Evolutionary conservation across 768 basidiomycete genomes (phyloP).

Genomic region (button mushroom (Agaricus bisporus)): DNA sequence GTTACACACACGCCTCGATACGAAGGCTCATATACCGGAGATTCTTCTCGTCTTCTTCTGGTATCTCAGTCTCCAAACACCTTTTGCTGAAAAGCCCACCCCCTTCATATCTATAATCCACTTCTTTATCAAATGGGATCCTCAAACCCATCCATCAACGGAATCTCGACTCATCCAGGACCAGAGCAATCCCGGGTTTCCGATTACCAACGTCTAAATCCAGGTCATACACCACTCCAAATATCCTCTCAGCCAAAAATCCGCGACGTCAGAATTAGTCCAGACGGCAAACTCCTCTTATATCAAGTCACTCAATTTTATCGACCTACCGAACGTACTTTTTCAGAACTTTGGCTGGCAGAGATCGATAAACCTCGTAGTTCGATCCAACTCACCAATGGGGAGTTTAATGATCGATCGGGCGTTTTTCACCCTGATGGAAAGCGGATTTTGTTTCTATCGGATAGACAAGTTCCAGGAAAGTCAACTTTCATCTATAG

Average conservation of each 20-base stretch:
- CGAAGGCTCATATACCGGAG: no score
- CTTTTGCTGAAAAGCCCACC: neutral
- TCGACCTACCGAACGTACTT: slow-evolving; percentile 14
- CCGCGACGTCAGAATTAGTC: slow-evolving; percentile 28
- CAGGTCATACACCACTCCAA: slow-evolving; percentile 16
- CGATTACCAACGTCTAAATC: slow-evolving; percentile 2
- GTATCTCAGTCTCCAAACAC: no score
- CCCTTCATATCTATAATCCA: neutral
- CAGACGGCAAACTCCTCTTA: slow-evolving; percentile 21
- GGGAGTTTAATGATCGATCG: slow-evolving; percentile 22
- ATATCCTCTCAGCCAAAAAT: slow-evolving; percentile 24
- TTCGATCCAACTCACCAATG: slow-evolving; percentile 22
- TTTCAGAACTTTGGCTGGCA: slow-evolving; percentile 28
- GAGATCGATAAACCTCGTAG: slow-evolving; percentile 19
- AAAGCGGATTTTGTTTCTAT: slow-evolving; percentile 22
- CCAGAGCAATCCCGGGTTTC: slow-evolving; percentile 9
- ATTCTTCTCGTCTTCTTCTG: no score
- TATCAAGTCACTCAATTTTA: slow-evolving; percentile 29
- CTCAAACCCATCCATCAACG: slow-evolving; percentile 5
- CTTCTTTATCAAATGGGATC: slow-evolving; percentile 1
- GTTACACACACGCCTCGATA: no score
- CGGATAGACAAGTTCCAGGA: slow-evolving; percentile 23
- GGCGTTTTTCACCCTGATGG: slow-evolving; percentile 27
- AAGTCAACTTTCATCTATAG: slow-evolving; percentile 13
- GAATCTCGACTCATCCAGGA: slow-evolving; percentile 6